Conservation (phyloP, 192 early-diverging fungal species). For the Coemansia aciculifera region DNA sequence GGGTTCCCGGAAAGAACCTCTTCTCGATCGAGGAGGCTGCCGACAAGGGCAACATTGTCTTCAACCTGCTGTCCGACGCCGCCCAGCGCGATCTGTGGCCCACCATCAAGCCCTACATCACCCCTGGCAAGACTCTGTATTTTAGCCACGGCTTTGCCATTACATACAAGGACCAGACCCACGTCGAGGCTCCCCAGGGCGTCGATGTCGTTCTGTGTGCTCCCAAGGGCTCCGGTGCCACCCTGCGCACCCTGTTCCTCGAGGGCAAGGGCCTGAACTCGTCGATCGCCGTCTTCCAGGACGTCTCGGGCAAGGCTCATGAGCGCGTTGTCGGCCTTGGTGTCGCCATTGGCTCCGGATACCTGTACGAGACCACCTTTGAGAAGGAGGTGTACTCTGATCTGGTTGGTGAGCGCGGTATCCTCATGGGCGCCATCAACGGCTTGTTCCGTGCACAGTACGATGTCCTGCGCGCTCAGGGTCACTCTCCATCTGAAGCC, state of each 20-base stretch:
- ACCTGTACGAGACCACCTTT: conserved; percentile 97
- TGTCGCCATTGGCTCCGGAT: conserved; percentile 93
- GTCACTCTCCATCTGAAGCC: conserved; percentile 96
- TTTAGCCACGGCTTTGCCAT: conserved; percentile 97
- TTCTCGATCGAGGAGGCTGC: conserved; percentile 91
- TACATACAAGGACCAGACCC: conserved; percentile 88
- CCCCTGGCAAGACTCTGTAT: conserved; percentile 97
- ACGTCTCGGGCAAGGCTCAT: conserved; percentile 89
- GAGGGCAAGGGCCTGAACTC: conserved; percentile 98
- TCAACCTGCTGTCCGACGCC: conserved; percentile 96
- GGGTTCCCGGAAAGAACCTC: conserved; percentile 93
- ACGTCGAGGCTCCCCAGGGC: conserved; percentile 86
- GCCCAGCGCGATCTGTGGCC: conserved; percentile 91
- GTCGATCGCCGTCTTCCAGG: conserved; percentile 93
- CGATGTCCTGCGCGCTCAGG: conserved; percentile 89
- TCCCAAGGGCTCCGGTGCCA: conserved; percentile 95
- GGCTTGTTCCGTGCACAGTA: conserved; percentile 96
- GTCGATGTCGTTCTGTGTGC: conserved; percentile 96
- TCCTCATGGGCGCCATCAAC: conserved; percentile 98
- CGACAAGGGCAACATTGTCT: conserved; percentile 86
- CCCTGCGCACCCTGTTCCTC: conserved; percentile 93
- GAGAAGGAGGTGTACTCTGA: conserved; percentile 97
- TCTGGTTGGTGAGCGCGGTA: conserved; percentile 94
- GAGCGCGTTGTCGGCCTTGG: conserved; percentile 91
- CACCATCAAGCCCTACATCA: conserved; percentile 81